Percentiles rank a stretch among this genome's conserved stretches.
Evolutionary conservation across 768 basidiomycete species (phyloP).

Genomic region (Pleurotus tuoliensis): DNA sequence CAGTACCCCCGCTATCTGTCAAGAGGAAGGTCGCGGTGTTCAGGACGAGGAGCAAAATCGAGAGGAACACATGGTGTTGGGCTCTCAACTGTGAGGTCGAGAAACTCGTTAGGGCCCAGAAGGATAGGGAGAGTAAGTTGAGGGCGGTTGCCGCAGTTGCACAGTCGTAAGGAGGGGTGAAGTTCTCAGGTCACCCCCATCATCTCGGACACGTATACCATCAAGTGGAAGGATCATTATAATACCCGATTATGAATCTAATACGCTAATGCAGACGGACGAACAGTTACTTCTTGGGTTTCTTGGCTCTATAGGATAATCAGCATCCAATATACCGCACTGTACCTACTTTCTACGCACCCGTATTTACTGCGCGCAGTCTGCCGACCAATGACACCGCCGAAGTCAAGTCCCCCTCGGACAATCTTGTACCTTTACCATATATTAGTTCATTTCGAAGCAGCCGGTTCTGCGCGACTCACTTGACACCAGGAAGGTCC

Average conservation of each 20-base stretch:
- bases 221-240: neutral
- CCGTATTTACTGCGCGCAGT: conserved; percentile 90
- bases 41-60: conserved; percentile 76
- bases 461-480: conserved; percentile 18
- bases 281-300: conserved; percentile 68
- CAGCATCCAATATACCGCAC: conserved; percentile 8
- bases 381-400: conserved; percentile 81
- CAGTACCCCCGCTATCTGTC: conserved; percentile 48
- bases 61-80: conserved; percentile 95
- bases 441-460: neutral
- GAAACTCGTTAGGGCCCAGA: conserved; percentile 59
- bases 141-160: conserved; percentile 61
- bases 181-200: neutral
- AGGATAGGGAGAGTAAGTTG: conserved; percentile 60
- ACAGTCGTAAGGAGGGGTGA: conserved; percentile 18
- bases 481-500: conserved; percentile 98
- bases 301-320: conserved; percentile 57
- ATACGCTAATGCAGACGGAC: neutral
- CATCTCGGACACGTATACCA: neutral
- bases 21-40: conserved; percentile 64
- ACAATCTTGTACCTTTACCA: conserved; percentile 85
- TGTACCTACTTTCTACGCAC: conserved; percentile 35
- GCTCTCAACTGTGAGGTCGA: conserved; percentile 90
- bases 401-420: conserved; percentile 88
- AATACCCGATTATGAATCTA: neutral